Base-by-base conservation (phyloP, 202 grass and related monocot species). In the Setaria italica region DNA sequence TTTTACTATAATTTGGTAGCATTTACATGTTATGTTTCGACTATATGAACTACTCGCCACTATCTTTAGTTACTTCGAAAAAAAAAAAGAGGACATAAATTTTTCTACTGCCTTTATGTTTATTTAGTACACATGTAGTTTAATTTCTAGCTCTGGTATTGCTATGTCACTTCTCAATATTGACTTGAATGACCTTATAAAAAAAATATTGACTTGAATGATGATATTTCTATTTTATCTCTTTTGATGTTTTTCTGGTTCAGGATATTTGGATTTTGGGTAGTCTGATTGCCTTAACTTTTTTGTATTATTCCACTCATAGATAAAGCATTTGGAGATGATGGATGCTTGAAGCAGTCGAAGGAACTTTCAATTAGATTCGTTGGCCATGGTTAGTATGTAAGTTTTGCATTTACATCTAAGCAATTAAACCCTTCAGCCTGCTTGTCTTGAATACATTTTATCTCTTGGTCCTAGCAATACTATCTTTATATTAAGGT, bases 341-440 rank as follows among this genome's bases (percentile, higher is more conserved):
- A 95, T 88, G 96, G 96, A 78, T 90, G 67, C 74, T 91, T 98
- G 90, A 93, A 90, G 62, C 93, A 95, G 73, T 76, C 90, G 66
- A 99, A 95, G 76, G 93, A 99, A 85, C 84, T 99, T 56, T 99
- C 96, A 62, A 95, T 99, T 67, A 99, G 91, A 86, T 92, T 94
- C 87, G 91, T 95, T 71, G 93, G 96, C 11, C 96, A 95, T 60
- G 96, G 93, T 95, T 84, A 90, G 93, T 89, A 63, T 81, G 8
- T 19, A 21, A 53, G 72, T 9, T 0, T 5, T 66, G 48, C 19
- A 19, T 37, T 53, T 25, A 72, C 16, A 45, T 62, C 58, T 25
- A 12, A 30, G n/a, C 10, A 29, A 12, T 62, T 29, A 62, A 62
- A 10, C 9, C n/a, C 4, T 30, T 30, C 1, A 11, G n/a, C 10